Conservation (phyloP, 208 protist species). For the Acanthamoeba healyi region DNA sequence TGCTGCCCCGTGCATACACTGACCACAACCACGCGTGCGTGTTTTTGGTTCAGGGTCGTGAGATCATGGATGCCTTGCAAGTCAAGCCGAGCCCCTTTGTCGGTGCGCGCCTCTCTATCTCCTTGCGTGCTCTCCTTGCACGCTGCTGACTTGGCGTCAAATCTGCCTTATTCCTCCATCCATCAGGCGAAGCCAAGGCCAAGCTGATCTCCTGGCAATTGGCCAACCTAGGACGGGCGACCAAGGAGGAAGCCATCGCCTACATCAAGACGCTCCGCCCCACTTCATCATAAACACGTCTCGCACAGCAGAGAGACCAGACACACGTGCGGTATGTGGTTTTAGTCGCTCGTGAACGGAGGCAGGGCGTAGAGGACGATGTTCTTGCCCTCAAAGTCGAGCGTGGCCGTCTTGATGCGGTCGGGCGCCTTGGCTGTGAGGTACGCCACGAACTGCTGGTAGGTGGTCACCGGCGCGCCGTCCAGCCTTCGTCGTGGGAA, state of each 20-base stretch:
- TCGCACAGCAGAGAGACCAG: too few relatives aligned
- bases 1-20: neutral
- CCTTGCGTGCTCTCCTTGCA: too few relatives aligned
- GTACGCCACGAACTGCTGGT: slow-evolving; percentile 29
- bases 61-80: neutral
- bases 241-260: slow-evolving; percentile 18
- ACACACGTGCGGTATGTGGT: too few relatives aligned
- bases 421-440: neutral
- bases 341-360: too few relatives aligned
- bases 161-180: too few relatives aligned
- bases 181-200: neutral
- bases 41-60: neutral
- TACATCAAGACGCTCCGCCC: too few relatives aligned
- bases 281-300: too few relatives aligned
- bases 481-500: slow-evolving; percentile 8
- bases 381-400: slow-evolving; percentile 49
- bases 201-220: neutral
- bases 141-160: too few relatives aligned
- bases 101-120: neutral
- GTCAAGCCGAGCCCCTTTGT: neutral
- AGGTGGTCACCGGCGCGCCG: slow-evolving; percentile 2
- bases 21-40: too few relatives aligned
- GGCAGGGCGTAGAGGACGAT: neutral
- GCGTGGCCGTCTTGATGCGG: neutral
- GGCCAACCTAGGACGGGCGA: neutral